A percentile compares a stretch with the other conserved stretches of the same genome.
Evolutionary conservation across 305 asterid species (phyloP).

Genomic region (Solanum hybrid): DNA sequence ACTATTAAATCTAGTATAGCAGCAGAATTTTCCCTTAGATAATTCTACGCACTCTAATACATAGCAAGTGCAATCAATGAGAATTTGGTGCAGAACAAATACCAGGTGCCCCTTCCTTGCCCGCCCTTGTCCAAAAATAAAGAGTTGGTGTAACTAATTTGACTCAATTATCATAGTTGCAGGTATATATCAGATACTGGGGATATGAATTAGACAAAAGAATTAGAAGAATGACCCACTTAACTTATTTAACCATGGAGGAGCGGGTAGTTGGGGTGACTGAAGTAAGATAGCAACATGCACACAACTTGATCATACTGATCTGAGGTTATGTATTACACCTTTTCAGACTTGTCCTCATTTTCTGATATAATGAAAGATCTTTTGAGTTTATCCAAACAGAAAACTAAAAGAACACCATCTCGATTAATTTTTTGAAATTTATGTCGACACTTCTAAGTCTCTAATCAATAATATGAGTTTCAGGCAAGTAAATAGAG

Average conservation of each 20-base stretch:
- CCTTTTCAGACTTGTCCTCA: neutral
- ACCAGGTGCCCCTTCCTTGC: neutral
- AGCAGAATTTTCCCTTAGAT: neutral
- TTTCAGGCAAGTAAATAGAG: neutral
- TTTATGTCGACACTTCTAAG: neutral
- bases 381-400: neutral
- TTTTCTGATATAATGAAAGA: neutral
- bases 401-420: neutral
- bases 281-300: neutral
- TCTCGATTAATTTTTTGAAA: neutral
- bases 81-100: neutral
- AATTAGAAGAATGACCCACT: neutral
- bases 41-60: neutral
- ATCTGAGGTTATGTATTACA: neutral
- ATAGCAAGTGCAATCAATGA: neutral
- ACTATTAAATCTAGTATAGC: neutral
- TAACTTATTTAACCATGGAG: neutral
- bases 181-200: neutral
- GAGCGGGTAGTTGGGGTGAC: neutral
- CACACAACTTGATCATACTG: neutral
- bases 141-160: neutral
- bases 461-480: neutral
- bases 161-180: neutral
- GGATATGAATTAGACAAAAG: neutral
- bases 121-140: neutral